phyloP scores from a whole-genome alignment of 2,329 filamentous ascomycete species.

The Beauveria sp. region DNA sequence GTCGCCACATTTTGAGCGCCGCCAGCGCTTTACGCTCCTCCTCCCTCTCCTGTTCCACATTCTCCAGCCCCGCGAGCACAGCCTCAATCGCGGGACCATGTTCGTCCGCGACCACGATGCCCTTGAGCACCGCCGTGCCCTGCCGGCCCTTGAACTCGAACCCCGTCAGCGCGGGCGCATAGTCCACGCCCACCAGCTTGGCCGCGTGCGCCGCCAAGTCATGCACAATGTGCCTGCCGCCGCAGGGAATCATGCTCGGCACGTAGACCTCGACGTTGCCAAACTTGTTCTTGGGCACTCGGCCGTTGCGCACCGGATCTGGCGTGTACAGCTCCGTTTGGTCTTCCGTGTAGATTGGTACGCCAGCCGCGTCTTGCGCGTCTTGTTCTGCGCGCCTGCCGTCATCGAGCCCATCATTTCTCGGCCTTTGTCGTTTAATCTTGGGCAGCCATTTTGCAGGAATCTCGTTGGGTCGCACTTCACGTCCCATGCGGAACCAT shows the following conservation, averaged over 20 bases:
- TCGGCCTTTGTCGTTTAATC: slow-evolving; percentile 26
- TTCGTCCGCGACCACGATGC: slow-evolving; percentile 68
- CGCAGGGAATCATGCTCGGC: slow-evolving; percentile 78
- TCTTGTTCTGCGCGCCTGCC: slow-evolving; percentile 21
- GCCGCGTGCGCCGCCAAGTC: slow-evolving; percentile 63
- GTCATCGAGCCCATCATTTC: slow-evolving; percentile 14
- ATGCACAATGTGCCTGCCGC: slow-evolving; percentile 63
- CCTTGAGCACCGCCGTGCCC: slow-evolving; percentile 75
- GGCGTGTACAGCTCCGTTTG: slow-evolving; percentile 69
- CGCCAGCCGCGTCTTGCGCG: slow-evolving; percentile 32
- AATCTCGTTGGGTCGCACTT: slow-evolving; percentile 70
- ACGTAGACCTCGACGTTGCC: slow-evolving; percentile 94
- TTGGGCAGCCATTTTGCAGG: slow-evolving; percentile 68
- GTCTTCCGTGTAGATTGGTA: slow-evolving; percentile 51
- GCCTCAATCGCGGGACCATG: slow-evolving; percentile 63
- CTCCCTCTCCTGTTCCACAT: slow-evolving; percentile 57
- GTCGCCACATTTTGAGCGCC: slow-evolving; percentile 57
- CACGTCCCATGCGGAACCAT: slow-evolving; percentile 83
- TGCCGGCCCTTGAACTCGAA: slow-evolving; percentile 82
- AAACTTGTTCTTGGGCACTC: slow-evolving; percentile 82
- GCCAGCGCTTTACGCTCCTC: slow-evolving; percentile 65
- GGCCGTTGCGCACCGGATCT: slow-evolving; percentile 66
- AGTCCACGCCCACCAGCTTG: slow-evolving; percentile 70
- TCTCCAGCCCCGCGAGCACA: slow-evolving; percentile 59
- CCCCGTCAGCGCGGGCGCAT: slow-evolving; percentile 80